Evolutionary conservation across 2,329 filamentous ascomycete genomes (phyloP).

Genomic region (Calonectria crousiana): DNA sequence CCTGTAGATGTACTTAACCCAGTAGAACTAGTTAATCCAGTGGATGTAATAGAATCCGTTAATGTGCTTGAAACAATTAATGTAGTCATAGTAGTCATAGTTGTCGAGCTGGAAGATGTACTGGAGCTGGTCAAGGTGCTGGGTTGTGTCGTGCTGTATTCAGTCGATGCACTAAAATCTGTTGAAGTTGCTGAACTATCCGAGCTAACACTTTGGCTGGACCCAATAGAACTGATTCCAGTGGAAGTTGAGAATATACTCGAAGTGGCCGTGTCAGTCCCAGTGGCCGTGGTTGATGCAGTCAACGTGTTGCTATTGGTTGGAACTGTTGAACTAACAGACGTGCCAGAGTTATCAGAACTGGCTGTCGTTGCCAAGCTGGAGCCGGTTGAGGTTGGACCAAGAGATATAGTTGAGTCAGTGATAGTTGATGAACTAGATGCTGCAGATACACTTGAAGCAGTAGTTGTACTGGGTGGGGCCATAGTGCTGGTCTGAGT

Average conservation of each 20-base stretch:
- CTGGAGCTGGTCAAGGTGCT: no score
- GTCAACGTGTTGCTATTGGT: not conserved
- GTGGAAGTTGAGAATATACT: not conserved
- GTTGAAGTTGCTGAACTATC: not conserved
- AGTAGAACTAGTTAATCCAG: no score
- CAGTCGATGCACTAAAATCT: not conserved
- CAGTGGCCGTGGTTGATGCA: not conserved
- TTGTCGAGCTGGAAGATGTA: no score
- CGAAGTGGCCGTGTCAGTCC: not conserved
- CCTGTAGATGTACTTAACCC: no score
- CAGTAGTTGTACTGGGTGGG: not conserved
- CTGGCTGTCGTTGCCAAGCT: not conserved
- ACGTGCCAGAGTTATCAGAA: not conserved
- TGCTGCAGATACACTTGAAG: not conserved
- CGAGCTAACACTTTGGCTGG: not conserved
- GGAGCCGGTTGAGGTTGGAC: not conserved
- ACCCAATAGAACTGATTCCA: not conserved
- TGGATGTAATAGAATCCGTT: no score
- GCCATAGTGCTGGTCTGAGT: not conserved
- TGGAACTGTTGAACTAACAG: not conserved
- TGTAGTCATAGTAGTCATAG: no score
- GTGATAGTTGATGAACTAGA: not conserved
- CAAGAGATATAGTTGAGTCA: not conserved
- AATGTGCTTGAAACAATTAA: no score
- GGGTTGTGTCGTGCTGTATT: no score